Evolutionary conservation across 176 grass and related monocot species (phyloP).

Genomic region (Juncus inflexus): DNA sequence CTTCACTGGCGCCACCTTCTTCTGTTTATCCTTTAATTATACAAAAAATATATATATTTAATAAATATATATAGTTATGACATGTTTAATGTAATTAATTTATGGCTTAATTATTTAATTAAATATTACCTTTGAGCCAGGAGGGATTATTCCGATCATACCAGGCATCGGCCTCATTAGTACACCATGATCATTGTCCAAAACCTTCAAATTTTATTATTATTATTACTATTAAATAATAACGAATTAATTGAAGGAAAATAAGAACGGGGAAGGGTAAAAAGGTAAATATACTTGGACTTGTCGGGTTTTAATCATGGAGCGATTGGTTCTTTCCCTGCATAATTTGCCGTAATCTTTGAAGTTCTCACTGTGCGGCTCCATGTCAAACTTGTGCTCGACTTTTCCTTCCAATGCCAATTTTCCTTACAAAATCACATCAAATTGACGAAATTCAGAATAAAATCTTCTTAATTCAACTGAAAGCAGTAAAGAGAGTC

Average conservation of each 20-base stretch:
- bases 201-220: slow-evolving; percentile 37
- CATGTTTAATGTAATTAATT: slow-evolving; percentile 7
- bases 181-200: slow-evolving; percentile 71
- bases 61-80: slow-evolving; percentile 8
- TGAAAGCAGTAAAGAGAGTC: too few relatives aligned
- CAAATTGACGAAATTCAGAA: neutral
- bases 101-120: neutral
- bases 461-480: too few relatives aligned
- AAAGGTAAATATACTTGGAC: slow-evolving; percentile 52
- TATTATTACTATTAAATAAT: slow-evolving; percentile 3
- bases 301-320: slow-evolving; percentile 83
- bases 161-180: slow-evolving; percentile 91
- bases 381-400: slow-evolving; percentile 91
- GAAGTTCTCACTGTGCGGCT: slow-evolving; percentile 88
- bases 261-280: neutral
- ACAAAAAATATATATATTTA: slow-evolving; percentile 13
- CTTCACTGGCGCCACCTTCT: slow-evolving; percentile 63
- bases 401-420: slow-evolving; percentile 80
- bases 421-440: slow-evolving; percentile 45
- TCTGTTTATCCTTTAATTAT: slow-evolving; percentile 51
- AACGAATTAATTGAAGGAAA: slow-evolving; percentile 6
- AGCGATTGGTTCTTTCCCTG: slow-evolving; percentile 85
- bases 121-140: slow-evolving; percentile 57
- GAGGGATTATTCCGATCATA: slow-evolving; percentile 56
- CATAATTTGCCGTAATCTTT: slow-evolving; percentile 74